Evolutionary conservation across 2,329 filamentous ascomycete genomes (phyloP).

Genomic region (Knufia fluminis): DNA sequence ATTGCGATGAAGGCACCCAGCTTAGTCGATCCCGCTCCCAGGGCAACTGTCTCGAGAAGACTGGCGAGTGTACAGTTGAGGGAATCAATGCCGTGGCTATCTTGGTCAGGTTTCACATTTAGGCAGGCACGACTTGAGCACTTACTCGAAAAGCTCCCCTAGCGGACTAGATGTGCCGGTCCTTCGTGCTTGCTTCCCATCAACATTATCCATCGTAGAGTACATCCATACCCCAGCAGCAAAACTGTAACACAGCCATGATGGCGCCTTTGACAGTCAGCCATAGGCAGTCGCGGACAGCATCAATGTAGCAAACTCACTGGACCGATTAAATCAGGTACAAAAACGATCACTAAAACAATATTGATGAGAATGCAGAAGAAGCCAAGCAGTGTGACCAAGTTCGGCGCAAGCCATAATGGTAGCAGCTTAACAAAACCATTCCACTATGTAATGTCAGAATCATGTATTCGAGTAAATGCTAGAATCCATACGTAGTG

Average conservation of each 20-base stretch:
- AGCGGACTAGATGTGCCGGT: slow-evolving; percentile 92
- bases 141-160: slow-evolving; percentile 80
- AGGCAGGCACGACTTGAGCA: slow-evolving; percentile 30
- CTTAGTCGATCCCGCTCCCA: slow-evolving; percentile 77
- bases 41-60: slow-evolving; percentile 81
- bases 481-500: slow-evolving; percentile 62
- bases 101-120: slow-evolving; percentile 26
- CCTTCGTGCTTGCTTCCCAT: slow-evolving; percentile 91
- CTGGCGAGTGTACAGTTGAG: slow-evolving; percentile 93
- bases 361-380: slow-evolving; percentile 87
- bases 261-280: slow-evolving; percentile 53
- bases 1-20: slow-evolving; percentile 86
- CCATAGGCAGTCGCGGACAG: not conserved
- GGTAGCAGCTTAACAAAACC: slow-evolving; percentile 84
- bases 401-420: slow-evolving; percentile 94
- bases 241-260: slow-evolving; percentile 94
- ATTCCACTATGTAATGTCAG: slow-evolving; percentile 66
- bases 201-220: slow-evolving; percentile 97
- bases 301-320: slow-evolving; percentile 43
- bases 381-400: slow-evolving; percentile 93
- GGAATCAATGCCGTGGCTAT: slow-evolving; percentile 81
- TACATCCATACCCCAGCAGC: slow-evolving; percentile 95
- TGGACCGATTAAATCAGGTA: slow-evolving; percentile 85
- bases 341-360: slow-evolving; percentile 61
- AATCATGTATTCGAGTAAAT: slow-evolving; percentile 9